Conservation (phyloP, 208 protist species). For the Acanthamoeba lenticulata region DNA sequence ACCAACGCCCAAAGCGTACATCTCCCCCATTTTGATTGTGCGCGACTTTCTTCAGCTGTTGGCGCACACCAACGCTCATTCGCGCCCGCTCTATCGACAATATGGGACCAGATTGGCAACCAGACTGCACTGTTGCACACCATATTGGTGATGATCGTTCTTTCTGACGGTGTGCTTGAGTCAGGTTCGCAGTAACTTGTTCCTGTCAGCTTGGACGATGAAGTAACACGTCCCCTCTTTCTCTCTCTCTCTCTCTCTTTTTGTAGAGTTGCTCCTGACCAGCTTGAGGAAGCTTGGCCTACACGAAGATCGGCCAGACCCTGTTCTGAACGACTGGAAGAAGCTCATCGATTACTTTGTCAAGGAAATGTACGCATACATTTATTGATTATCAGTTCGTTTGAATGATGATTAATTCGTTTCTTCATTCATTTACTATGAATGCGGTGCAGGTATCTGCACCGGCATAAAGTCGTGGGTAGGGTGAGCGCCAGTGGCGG, state of each 20-base stretch:
- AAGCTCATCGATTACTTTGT: slow-evolving; percentile 52
- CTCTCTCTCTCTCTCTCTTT: neutral
- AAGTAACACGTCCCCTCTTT: too few species aligned
- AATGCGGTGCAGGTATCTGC: neutral
- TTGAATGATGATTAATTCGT: neutral
- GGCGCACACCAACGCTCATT: neutral
- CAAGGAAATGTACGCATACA: slow-evolving; percentile 38
- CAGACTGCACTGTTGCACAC: slow-evolving; percentile 22
- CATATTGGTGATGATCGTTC: slow-evolving; percentile 4
- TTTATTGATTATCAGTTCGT: neutral
- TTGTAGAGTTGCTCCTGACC: neutral
- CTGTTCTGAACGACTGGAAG: slow-evolving; percentile 42
- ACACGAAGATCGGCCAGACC: neutral
- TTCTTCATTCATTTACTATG: too few species aligned
- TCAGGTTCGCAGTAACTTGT: neutral
- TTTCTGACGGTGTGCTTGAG: slow-evolving; percentile 44
- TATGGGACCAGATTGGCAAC: neutral
- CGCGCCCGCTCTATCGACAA: neutral
- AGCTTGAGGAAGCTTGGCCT: slow-evolving; percentile 34
- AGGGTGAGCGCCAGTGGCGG: neutral
- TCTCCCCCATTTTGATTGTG: neutral
- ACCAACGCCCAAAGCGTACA: neutral
- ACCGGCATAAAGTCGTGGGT: neutral
- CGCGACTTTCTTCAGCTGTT: neutral
- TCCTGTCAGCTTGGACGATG: neutral